Base-by-base conservation (phyloP, 108 stramenopile species). In the Nannochloropsis granulata region DNA sequence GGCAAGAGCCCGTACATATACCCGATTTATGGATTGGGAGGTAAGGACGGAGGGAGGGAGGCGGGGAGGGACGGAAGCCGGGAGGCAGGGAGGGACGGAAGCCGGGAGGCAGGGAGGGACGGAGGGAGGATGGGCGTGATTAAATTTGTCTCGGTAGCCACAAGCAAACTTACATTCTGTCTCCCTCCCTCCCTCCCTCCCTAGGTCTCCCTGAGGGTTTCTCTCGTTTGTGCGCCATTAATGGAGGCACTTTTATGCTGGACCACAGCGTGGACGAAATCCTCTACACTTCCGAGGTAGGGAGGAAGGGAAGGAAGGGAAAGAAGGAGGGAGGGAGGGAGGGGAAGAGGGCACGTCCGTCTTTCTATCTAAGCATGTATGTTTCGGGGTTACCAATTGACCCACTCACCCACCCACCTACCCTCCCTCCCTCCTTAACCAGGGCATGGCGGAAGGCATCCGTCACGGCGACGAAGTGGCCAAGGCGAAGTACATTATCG, bases 221-320 rank as follows among this genome's bases (percentile, higher is more conserved):
- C 88, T 97, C 96, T 79, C 95, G 99, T 45, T 93, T 98, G 78
- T 97, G 96, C 87, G 99, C 99, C 42, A 95, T 99, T 85, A 95
- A 98, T 86, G 99, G 97, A 43, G 97, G 97, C 87, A 97, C 97
- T 79, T 98, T 99, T 91, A 99, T 99, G 97, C 93, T 99, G 78
- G 95, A 97, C 88, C 94, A 93, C 78, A 95, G 96, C 84, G 93
- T 99, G 56, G 96, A 99, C 85, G 97, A 98, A 90, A 93, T 99
- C 86, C 80, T 97, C 46, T 93, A 93, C 87, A 92, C 56, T 1
- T 7, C 56, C 56, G 56, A 71, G 56, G 56, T 71, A 71, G 21
- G 56, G n/a, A n/a, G n/a, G 56, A 7, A n/a, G n/a, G 56, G 56
- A 16, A 8, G 56, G 56, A n/a, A 71, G 56, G 56, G 56, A 71